These are phyloP conservation scores for Verticillium nonalfalfae DNA, from an alignment of 2,329 filamentous ascomycete species.

Conservation along the genomic window DNA sequence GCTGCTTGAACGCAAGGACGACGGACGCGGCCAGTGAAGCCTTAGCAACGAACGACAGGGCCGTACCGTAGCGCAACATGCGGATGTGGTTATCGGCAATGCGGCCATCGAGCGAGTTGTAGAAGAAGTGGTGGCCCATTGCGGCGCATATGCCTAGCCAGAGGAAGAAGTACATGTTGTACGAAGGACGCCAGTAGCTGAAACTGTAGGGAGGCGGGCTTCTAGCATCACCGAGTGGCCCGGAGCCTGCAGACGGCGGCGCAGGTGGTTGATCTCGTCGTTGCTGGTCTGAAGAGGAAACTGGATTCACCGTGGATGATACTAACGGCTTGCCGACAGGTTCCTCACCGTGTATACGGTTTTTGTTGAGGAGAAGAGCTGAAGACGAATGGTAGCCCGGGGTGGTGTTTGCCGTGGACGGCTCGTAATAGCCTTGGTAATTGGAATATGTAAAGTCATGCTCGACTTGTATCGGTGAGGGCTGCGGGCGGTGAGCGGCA, in stretches of 20 bases:
- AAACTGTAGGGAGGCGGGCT: slow-evolving; percentile 11
- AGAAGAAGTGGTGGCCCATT: slow-evolving; percentile 27
- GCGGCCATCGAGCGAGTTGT: slow-evolving; percentile 20
- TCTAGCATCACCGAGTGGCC: slow-evolving; percentile 6
- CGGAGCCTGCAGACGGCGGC: slow-evolving; percentile 16
- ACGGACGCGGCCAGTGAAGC: slow-evolving; percentile 25
- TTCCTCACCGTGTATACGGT: not conserved
- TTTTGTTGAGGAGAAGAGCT: not conserved
- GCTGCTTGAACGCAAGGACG: slow-evolving; percentile 17
- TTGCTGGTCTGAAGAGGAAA: not conserved
- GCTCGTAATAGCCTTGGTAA: not conserved
- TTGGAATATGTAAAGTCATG: not conserved
- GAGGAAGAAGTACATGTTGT: slow-evolving; percentile 26
- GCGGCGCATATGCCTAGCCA: slow-evolving; percentile 23
- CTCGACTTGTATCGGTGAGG: not conserved
- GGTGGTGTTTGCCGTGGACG: not conserved
- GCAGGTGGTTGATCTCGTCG: not conserved
- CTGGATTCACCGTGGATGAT: not conserved
- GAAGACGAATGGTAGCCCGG: not conserved
- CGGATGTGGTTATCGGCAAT: slow-evolving; percentile 22
- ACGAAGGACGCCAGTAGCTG: slow-evolving; percentile 29
- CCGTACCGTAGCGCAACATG: slow-evolving; percentile 27
- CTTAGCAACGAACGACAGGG: slow-evolving; percentile 28
- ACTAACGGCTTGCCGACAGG: not conserved
- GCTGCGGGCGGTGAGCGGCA: not conserved